Base-by-base conservation (phyloP, 2,329 filamentous ascomycete species). In the Pseudopyricularia cyperi region DNA sequence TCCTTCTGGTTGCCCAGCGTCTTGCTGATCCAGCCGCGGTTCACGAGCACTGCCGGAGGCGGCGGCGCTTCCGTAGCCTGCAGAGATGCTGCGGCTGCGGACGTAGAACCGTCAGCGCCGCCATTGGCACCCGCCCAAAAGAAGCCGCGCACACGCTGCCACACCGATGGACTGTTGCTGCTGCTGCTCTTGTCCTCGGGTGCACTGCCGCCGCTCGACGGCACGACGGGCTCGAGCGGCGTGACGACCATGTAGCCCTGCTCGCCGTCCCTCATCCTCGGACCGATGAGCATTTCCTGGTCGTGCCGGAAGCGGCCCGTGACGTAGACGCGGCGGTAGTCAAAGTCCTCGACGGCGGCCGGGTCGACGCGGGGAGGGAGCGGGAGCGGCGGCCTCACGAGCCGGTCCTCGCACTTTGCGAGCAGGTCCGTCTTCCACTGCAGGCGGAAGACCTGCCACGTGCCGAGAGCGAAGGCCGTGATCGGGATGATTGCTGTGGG, bases 221-320 rank as follows among this genome's bases (percentile, higher is more conserved):
- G 11, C 7, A 9, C n/a, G 11, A 52, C 48, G 24, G 57, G 55
- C 69, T 96, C 89, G 5, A 98, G 72, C 19, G 93, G 93, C 46
- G 93, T 98, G 24, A 98, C 73, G 35, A 98, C 91, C 61, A 94
- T 79, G 68, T 82, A 98, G 2, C 93, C 93, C 63, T 95, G 85
- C 62, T 91, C 80, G 12, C 91, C 91, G 56, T 98, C 91, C 56
- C 82, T 78, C 72, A 95, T 81, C 48, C 93, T 81, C 53, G 93
- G 93, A 1, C 93, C 93, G 54, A 98, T 82, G 51, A 98, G 75
- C 90, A 98, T 98, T 72, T 98, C 93, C 65, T 87, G 81, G 64
- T 96, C 90, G 68, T 98, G 93, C 37, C 86, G 73, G 59, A 89
- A 82, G 52, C 68, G 72, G 9, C 93, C 93, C 0, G 73, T 79